A percentile compares a stretch with the other conserved stretches of the same genome.
phyloP scores from a whole-genome alignment of 2,329 filamentous ascomycete species.

The Penicillium sp. region DNA sequence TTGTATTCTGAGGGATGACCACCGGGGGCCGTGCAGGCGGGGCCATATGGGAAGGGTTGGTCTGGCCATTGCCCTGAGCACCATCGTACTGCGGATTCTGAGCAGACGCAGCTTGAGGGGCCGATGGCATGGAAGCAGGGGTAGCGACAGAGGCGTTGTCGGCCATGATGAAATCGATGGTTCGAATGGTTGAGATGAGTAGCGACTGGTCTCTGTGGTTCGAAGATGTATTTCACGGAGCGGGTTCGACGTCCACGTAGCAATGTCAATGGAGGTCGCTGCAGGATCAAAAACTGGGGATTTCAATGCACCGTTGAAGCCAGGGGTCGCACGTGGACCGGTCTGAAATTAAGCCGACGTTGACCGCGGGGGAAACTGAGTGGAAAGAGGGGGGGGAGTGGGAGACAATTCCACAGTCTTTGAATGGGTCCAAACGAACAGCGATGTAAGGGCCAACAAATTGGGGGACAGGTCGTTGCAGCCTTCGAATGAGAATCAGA shows the following conservation, averaged over 20 bases:
- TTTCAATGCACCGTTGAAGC: not conserved
- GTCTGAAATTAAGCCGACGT: not conserved
- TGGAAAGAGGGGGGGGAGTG: no score
- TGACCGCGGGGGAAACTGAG: not conserved
- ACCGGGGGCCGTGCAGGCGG: conserved; percentile 78
- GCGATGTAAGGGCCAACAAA: conserved; percentile 12
- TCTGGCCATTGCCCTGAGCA: conserved; percentile 62
- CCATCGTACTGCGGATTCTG: conserved; percentile 68
- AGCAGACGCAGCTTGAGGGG: conserved; percentile 61
- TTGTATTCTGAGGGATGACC: conserved; percentile 90
- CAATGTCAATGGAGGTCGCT: not conserved
- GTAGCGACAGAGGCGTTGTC: conserved; percentile 62
- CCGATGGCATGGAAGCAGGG: conserved; percentile 62
- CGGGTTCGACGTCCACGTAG: not conserved
- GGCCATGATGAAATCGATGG: conserved; percentile 57
- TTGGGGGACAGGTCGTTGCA: not conserved
- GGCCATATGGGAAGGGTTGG: conserved; percentile 71
- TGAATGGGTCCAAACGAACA: conserved; percentile 15
- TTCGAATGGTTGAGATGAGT: conserved; percentile 4
- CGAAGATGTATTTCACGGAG: not conserved
- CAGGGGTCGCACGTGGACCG: not conserved
- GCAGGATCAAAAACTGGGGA: not conserved
- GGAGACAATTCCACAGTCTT: not conserved
- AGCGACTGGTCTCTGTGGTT: conserved; percentile 4
- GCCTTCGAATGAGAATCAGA: no score